Base-by-base conservation (phyloP, 108 stramenopile species). In the Stephanodiscus minutulus region DNA sequence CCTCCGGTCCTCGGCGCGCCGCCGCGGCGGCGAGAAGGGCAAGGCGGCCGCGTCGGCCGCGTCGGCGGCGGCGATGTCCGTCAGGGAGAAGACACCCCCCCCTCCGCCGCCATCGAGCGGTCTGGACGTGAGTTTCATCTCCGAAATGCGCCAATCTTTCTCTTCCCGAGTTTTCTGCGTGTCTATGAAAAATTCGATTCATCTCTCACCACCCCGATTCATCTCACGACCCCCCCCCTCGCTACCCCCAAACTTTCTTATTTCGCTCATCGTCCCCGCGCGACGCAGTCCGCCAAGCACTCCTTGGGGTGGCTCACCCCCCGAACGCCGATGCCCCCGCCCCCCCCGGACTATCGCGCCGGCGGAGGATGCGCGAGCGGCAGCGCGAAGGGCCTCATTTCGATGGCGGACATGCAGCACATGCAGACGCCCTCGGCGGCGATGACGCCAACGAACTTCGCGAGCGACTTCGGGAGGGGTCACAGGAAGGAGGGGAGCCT, bases 361-460 rank as follows among this genome's bases (percentile, higher is more conserved):
- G 43, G 43, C 3, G 31, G 31, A 33, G 43, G 11, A 44, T 44
- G 43, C 43, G 43, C 43, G 43, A 44, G 43, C 13, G 31, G 31
- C n/a, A n/a, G 39, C 39, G 39, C 1, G 10, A 11, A 39, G 39
- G 39, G 39, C 39, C 39, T 39, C 39, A 4, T 39, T 9, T 39
- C 8, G 43, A 44, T 15, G 43, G 15, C 13, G 43, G 43, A 44
- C 43, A 0, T 15, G 12, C 12, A 11, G 43, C 43, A 44, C 43
- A 13, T 53, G 25, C 22, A 53, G 25, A 53, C 52, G 1, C 52
- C 22, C 9, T 27, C n/a, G 7, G 0, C 7, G 25, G 25, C n/a
- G n/a, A 53, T 80, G 36, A 94, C 90, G 1, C 90, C 93, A 3
- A 90, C 90, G n/a, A 88, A 94, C 63, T 94, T 94, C 73, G 84